phyloP scores from a whole-genome alignment of 495 filamentous ascomycete genomes.

The Aspergillus steynii region DNA sequence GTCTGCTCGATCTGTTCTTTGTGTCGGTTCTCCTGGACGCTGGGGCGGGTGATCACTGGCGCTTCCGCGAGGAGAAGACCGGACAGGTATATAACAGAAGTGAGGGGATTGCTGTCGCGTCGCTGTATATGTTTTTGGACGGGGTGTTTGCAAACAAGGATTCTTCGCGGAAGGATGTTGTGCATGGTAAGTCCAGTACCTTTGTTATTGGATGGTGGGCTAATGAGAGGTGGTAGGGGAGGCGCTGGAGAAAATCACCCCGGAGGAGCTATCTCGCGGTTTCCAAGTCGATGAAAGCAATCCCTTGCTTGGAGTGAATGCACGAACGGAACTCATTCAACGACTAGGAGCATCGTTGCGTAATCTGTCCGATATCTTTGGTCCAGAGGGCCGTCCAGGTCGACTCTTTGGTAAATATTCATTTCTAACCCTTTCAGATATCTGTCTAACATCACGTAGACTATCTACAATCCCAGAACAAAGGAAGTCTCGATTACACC shows the following conservation, averaged over 20 bases:
- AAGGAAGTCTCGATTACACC: conserved; percentile 30
- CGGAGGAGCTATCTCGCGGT: conserved; percentile 18
- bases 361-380: conserved; percentile 50
- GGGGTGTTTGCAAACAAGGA: conserved; percentile 43
- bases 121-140: conserved; percentile 58
- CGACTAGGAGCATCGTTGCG: conserved; percentile 50
- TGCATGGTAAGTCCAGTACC: conserved; percentile 24
- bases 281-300: conserved; percentile 53
- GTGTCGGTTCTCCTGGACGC: conserved; percentile 90
- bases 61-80: conserved; percentile 51
- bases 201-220: conserved; percentile 22
- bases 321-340: conserved; percentile 49
- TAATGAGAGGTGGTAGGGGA: conserved; percentile 10
- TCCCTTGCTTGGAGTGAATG: conserved; percentile 51
- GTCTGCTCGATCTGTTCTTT: conserved; percentile 81
- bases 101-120: conserved; percentile 60
- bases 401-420: conserved; percentile 51
- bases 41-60: conserved; percentile 78
- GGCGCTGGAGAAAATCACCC: conserved; percentile 18
- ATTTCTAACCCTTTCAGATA: neutral
- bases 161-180: conserved; percentile 20
- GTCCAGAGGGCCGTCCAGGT: conserved; percentile 50
- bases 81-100: conserved; percentile 51
- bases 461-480: neutral
- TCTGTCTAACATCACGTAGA: neutral